Base-by-base conservation (phyloP, 2,329 filamentous ascomycete genomes). In the Clarireedia homoeocarpa region DNA sequence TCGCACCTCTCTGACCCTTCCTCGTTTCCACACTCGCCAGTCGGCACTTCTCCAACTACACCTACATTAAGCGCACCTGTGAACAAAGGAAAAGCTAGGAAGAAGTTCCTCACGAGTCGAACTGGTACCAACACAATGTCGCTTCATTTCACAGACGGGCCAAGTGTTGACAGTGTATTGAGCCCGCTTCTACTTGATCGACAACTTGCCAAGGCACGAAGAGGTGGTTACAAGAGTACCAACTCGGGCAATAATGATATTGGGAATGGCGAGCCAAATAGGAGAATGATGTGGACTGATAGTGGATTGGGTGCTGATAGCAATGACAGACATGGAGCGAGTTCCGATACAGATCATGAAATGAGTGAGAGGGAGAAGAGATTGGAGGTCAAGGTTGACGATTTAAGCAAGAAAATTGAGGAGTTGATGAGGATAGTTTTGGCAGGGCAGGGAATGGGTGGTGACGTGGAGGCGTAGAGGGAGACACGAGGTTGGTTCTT, bases 401-500 rank as follows among this genome's bases (percentile, higher is more conserved):
- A 84, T 60, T 67, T 85, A 62, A 74, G 75, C 44, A 69, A 68
- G 48, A 84, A 83, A 72, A 82, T 85, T 62, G 80, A 83, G 61
- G 76, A 76, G 55, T 70, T 85, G 60, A 82, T 81, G 0, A 72
- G 75, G 20, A 65, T 79, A 48, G 71, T 84, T 2, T 65, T 80
- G 61, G 70, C 73, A 4, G 69, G 83, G 65, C 80, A 82, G 63
- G 68, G 62, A 6, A 59, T 77, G 76, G 2, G 40, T 15, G 55
- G 30, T 12, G 53, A 52, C 34, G 53, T 50, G 36, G 53, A 40
- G 30, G 26, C 51, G 39, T 51, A 55, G n/a, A 50, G 26, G 45
- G n/a, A 47, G 23, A 27, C 20, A 27, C 5, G 20, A 47, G 6
- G 14, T 15, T 47, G 6, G 5, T 47, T n/a, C 15, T 27, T 1